Conservation (phyloP, 2,329 filamentous ascomycete genomes). For the Aspergillus caelatus region DNA sequence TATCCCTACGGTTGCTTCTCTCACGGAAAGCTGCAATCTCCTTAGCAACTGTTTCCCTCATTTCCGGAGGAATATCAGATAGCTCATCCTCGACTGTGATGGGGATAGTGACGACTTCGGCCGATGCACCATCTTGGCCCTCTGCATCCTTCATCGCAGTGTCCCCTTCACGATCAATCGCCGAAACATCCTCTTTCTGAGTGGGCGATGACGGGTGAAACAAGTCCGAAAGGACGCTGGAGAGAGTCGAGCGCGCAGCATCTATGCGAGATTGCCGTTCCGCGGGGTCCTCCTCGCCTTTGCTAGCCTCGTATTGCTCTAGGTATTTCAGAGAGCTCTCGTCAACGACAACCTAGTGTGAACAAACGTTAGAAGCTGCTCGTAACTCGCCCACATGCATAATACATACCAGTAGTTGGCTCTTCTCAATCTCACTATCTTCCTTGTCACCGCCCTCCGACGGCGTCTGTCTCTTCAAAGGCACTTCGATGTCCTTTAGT, state of each 20-base stretch:
- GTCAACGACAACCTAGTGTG: conserved; percentile 68
- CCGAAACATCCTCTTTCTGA: conserved; percentile 48
- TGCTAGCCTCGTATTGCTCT: conserved; percentile 74
- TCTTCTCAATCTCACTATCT: conserved; percentile 64
- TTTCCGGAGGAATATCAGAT: conserved; percentile 91
- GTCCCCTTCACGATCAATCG: conserved; percentile 68
- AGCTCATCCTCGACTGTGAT: conserved; percentile 88
- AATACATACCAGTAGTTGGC: conserved; percentile 63
- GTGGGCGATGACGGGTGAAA: conserved; percentile 65
- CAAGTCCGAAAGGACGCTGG: conserved; percentile 69
- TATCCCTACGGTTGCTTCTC: conserved; percentile 81
- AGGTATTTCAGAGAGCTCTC: conserved; percentile 81
- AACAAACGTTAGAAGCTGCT: conserved; percentile 20
- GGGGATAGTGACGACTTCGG: conserved; percentile 88
- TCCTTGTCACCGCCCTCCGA: conserved; percentile 46
- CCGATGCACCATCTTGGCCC: conserved; percentile 60
- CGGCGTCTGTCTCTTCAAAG: conserved; percentile 70
- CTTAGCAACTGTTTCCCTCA: conserved; percentile 90
- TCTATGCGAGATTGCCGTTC: conserved; percentile 70
- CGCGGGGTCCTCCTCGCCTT: conserved; percentile 64
- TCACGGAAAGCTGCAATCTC: conserved; percentile 96
- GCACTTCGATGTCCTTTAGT: conserved; percentile 79
- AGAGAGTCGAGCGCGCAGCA: conserved; percentile 68
- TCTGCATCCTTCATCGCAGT: conserved; percentile 67
- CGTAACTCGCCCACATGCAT: background rate